Conservation (phyloP, 352 stramenopile species). For the Pythium sukuiense region DNA sequence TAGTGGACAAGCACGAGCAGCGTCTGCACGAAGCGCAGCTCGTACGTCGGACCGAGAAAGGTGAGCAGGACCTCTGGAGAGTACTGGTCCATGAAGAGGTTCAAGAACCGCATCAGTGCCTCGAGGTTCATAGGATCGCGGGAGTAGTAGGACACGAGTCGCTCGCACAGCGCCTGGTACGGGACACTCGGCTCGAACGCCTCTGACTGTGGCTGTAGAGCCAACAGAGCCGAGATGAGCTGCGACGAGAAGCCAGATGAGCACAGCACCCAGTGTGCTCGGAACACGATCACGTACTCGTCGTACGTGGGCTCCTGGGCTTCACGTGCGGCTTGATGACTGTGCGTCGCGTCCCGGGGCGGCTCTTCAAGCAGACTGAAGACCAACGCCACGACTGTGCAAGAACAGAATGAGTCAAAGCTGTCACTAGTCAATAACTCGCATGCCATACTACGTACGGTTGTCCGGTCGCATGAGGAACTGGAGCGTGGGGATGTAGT, state of each 20-base stretch:
- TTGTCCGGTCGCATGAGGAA: slow-evolving; percentile 69
- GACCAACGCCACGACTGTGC: slow-evolving; percentile 45
- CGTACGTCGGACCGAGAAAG: slow-evolving; percentile 46
- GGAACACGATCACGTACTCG: slow-evolving; percentile 60
- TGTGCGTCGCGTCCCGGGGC: slow-evolving; percentile 9
- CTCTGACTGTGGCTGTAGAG: slow-evolving; percentile 29
- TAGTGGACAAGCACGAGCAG: slow-evolving; percentile 65
- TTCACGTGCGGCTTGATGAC: background rate
- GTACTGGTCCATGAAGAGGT: slow-evolving; percentile 70
- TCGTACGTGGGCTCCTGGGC: slow-evolving; percentile 46
- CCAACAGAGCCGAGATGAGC: slow-evolving; percentile 60
- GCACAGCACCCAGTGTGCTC: slow-evolving; percentile 66
- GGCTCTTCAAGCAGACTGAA: slow-evolving; percentile 53
- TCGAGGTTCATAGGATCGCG: slow-evolving; percentile 69
- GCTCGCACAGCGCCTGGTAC: slow-evolving; percentile 30
- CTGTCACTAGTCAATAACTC: background rate
- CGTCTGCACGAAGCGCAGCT: slow-evolving; percentile 49
- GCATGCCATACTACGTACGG: slow-evolving; percentile 30
- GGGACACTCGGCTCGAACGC: slow-evolving; percentile 1
- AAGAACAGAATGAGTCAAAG: background rate
- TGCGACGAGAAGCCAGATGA: slow-evolving; percentile 56
- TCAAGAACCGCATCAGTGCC: slow-evolving; percentile 56
- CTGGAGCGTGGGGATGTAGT: slow-evolving; percentile 57
- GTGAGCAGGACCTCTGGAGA: slow-evolving; percentile 46
- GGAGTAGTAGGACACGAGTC: slow-evolving; percentile 46